A percentile compares a stretch with the other conserved stretches of the same genome.
phyloP scores from a whole-genome alignment of 1,284 basidiomycete species.

The Cryptococcus sp. region DNA sequence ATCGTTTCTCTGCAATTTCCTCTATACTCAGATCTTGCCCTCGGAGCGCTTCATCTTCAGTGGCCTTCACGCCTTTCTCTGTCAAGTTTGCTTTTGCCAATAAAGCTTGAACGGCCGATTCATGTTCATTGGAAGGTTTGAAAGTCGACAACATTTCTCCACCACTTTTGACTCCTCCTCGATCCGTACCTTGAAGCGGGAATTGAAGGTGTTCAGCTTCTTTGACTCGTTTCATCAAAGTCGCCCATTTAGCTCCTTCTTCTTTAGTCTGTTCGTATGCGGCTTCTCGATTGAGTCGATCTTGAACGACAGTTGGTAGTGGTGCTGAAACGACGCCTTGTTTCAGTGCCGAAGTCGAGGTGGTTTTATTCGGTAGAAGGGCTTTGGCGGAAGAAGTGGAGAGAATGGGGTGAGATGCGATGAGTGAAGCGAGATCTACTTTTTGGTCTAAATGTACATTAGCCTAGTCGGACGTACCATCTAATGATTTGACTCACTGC shows the following conservation, averaged over 20 bases:
- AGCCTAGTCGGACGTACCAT: neutral
- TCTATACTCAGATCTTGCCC: slow-evolving; percentile 65
- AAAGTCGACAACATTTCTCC: slow-evolving; percentile 53
- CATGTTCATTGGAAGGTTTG: slow-evolving; percentile 74
- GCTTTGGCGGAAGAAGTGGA: slow-evolving; percentile 49
- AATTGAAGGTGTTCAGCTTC: slow-evolving; percentile 91
- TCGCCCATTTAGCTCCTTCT: slow-evolving; percentile 91
- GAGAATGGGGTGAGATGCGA: slow-evolving; percentile 59
- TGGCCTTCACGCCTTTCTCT: slow-evolving; percentile 69
- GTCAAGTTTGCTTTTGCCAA: slow-evolving; percentile 72
- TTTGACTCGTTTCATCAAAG: slow-evolving; percentile 80
- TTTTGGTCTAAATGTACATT: slow-evolving; percentile 32
- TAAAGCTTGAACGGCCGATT: slow-evolving; percentile 70
- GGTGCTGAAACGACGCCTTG: slow-evolving; percentile 73
- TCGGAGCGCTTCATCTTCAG: slow-evolving; percentile 76
- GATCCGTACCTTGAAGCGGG: slow-evolving; percentile 73
- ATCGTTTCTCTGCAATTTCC: slow-evolving; percentile 73
- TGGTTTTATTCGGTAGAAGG: slow-evolving; percentile 26
- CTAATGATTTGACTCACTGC: slow-evolving; percentile 25
- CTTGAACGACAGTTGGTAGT: slow-evolving; percentile 77
- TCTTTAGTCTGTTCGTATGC: slow-evolving; percentile 89
- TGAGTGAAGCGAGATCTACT: slow-evolving; percentile 50
- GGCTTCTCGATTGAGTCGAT: slow-evolving; percentile 84
- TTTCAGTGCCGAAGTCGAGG: slow-evolving; percentile 44
- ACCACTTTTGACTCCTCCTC: slow-evolving; percentile 41